These are phyloP conservation scores for Trypanosoma scelopori DNA, from an alignment of 208 protist genomes.

Conservation along the genomic window DNA sequence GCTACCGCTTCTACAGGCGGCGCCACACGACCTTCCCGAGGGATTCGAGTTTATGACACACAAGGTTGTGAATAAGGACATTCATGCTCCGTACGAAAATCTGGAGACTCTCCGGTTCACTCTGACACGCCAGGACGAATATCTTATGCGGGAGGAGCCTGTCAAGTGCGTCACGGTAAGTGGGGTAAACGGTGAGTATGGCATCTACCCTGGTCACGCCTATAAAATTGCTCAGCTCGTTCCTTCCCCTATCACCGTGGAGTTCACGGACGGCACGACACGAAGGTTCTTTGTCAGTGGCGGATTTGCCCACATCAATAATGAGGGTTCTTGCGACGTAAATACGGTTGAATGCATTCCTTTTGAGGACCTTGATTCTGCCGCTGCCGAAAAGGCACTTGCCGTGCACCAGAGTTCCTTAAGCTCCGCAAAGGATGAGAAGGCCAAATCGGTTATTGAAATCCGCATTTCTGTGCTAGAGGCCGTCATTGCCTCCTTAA, in stretches of 20 bases:
- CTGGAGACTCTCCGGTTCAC: slow-evolving; percentile 82
- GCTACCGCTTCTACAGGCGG: slow-evolving; percentile 43
- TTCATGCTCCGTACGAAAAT: slow-evolving; percentile 79
- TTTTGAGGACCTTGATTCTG: slow-evolving; percentile 73
- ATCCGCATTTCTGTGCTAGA: slow-evolving; percentile 82
- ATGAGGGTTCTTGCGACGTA: slow-evolving; percentile 90
- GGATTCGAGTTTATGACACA: slow-evolving; percentile 86
- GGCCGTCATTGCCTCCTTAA: slow-evolving; percentile 66
- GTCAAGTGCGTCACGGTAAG: slow-evolving; percentile 86
- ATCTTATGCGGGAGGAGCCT: slow-evolving; percentile 70
- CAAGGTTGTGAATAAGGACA: slow-evolving; percentile 88
- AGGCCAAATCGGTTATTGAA: slow-evolving; percentile 79
- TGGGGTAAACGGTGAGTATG: slow-evolving; percentile 78
- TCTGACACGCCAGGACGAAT: slow-evolving; percentile 90
- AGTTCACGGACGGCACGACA: slow-evolving; percentile 72
- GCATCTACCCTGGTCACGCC: slow-evolving; percentile 86
- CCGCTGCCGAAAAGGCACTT: slow-evolving; percentile 79
- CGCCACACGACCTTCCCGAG: slow-evolving; percentile 57
- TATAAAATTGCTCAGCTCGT: slow-evolving; percentile 87
- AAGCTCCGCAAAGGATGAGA: slow-evolving; percentile 69
- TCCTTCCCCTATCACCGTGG: slow-evolving; percentile 70
- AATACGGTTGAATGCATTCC: slow-evolving; percentile 90
- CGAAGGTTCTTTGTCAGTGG: slow-evolving; percentile 87
- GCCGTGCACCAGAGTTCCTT: slow-evolving; percentile 66
- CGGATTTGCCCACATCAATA: slow-evolving; percentile 92